These are phyloP conservation scores for Mortierella polycephala DNA, from an alignment of 371 early-diverging fungal species.

Conservation along the genomic window DNA sequence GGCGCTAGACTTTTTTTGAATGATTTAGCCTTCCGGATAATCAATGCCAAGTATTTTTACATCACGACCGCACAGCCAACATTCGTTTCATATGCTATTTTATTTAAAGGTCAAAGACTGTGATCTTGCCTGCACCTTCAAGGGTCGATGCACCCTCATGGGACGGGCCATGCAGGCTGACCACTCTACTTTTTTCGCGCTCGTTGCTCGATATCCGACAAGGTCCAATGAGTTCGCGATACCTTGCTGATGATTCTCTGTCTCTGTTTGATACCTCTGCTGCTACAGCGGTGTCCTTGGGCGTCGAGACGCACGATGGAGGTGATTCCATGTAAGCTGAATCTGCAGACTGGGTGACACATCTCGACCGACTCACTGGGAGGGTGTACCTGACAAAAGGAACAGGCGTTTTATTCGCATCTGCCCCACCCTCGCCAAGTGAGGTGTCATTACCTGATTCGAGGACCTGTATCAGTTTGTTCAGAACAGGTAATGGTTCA, in stretches of 20 bases:
- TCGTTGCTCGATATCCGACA: slow-evolving; percentile 41
- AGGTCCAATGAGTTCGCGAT: slow-evolving; percentile 7
- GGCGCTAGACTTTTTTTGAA: too few species aligned
- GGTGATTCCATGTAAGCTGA: neutral
- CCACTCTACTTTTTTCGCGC: slow-evolving; percentile 22
- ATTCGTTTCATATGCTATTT: too few species aligned
- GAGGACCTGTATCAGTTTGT: neutral
- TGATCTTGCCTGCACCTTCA: slow-evolving; percentile 10
- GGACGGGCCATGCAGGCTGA: slow-evolving; percentile 33
- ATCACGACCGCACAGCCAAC: too few species aligned
- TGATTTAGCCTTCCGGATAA: too few species aligned
- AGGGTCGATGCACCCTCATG: slow-evolving; percentile 4
- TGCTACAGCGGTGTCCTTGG: neutral
- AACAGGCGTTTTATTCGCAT: neutral
- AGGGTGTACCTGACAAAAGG: slow-evolving; percentile 6
- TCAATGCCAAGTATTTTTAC: neutral
- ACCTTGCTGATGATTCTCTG: neutral
- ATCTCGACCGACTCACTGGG: slow-evolving; percentile 21
- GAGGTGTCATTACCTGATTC: neutral
- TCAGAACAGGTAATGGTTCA: neutral
- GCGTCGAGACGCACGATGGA: neutral
- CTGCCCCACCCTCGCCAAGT: neutral
- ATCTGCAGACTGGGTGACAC: slow-evolving; percentile 13
- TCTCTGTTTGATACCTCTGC: neutral
- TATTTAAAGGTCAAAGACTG: slow-evolving; percentile 19